Base-by-base conservation (phyloP, 139 green algal genomes). In the Chlorokybus atmophyticus region DNA sequence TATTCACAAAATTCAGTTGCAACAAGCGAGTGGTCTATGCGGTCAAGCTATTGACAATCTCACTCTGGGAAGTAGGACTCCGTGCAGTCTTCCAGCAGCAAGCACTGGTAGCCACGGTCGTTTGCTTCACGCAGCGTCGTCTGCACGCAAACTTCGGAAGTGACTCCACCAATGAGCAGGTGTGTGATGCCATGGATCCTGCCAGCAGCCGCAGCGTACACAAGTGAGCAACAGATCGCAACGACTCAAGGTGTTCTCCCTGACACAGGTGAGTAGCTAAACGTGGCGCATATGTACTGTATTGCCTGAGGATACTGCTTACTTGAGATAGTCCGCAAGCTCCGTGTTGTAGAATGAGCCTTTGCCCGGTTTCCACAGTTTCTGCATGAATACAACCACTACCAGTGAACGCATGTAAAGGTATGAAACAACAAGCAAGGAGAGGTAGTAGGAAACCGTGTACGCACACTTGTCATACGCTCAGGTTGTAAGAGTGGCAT, bases 71-170 rank as follows among this genome's bases (percentile, higher is more conserved):
- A 80, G 52, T 85, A 85, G 32, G 32, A 66, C 7, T 70, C 79
- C 2, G 78, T 78, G 19, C 67, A 70, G 47, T 85, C 78, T 3
- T 77, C 64, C 38, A 83, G 62, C 40, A 85, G 62, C 50, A 76
- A 41, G 68, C 71, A 83, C 24, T 85, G 71, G 42, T 66, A 85
- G 27, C 79, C 79, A 6, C 79, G 65, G 54, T 85, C 78, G 40
- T 82, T 85, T 28, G 79, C 79, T 48, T 85, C 79, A 0, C 77
- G 62, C 77, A 85, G 83, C 30, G 35, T 77, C 2, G 78, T 83
- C 55, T 85, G 79, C 5, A 73, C 65, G 54, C 59, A 67, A 14
- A 75, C 67, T 64, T 85, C 78, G 6, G 78, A 85, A 17, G 78
- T 85, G 21, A 85, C 74, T 17, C 76, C 77, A 6, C 75, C 73